Conservation (phyloP, 495 filamentous ascomycete genomes). For the Patellaria atrata region DNA sequence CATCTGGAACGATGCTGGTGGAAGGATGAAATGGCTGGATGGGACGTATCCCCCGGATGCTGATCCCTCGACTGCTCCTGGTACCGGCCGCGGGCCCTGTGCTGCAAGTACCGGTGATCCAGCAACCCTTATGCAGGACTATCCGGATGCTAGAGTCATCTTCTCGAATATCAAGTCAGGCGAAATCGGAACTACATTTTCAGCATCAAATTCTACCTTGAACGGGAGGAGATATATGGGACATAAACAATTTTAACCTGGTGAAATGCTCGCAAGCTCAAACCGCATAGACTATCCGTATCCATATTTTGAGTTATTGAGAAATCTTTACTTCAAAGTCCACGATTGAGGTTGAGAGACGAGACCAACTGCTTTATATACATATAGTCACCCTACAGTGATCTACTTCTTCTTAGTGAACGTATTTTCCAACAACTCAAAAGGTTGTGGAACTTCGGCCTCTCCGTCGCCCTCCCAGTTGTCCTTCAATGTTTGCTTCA, state of each 20-base stretch:
- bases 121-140: constrained; percentile 38
- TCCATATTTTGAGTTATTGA: too few species aligned
- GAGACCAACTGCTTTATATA: too few species aligned
- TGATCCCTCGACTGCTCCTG: constrained; percentile 16
- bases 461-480: constrained; percentile 2
- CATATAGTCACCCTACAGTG: too few species aligned
- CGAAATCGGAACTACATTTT: constrained; percentile 30
- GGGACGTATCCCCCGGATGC: constrained; percentile 51
- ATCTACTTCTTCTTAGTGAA: too few species aligned
- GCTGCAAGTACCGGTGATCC: constrained; percentile 22
- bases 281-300: too few species aligned
- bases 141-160: constrained; percentile 40
- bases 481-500: too few species aligned
- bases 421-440: too few species aligned
- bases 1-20: constrained; percentile 62
- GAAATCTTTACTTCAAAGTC: too few species aligned
- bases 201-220: not conserved
- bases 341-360: too few species aligned
- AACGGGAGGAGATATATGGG: too few species aligned
- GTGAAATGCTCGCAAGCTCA: too few species aligned
- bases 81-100: constrained; percentile 8
- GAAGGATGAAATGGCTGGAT: constrained; percentile 77
- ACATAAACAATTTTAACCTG: too few species aligned
- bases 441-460: not conserved
- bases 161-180: constrained; percentile 58